phyloP scores from a whole-genome alignment of 1,284 basidiomycete genomes.

The Cutaneotrichosporon mucoides region DNA sequence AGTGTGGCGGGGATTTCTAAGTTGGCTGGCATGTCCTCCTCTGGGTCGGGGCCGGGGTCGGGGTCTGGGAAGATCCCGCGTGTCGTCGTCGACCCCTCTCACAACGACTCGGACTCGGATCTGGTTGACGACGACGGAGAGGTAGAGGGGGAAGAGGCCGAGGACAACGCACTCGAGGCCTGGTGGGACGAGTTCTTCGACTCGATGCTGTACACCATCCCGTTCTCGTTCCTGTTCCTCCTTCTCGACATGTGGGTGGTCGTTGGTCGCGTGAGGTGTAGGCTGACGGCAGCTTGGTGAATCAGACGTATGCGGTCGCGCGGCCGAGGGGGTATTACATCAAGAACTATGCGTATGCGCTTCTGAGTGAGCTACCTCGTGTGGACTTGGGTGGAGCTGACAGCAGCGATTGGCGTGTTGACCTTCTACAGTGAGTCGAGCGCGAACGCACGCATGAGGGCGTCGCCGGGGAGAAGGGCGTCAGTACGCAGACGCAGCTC shows the following conservation, averaged over 20 bases:
- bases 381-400: background rate
- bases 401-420: slow-evolving; percentile 35
- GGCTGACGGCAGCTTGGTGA: slow-evolving; percentile 15
- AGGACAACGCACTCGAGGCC: slow-evolving; percentile 13
- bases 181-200: slow-evolving; percentile 48
- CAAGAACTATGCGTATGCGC: slow-evolving; percentile 16
- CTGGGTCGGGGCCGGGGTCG: too few species aligned
- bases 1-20: background rate
- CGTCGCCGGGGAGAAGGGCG: too few species aligned
- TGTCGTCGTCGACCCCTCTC: background rate
- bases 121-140: slow-evolving; percentile 3
- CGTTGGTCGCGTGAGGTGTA: background rate
- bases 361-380: slow-evolving; percentile 14
- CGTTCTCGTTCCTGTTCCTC: slow-evolving; percentile 44
- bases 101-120: background rate
- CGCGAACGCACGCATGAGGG: too few species aligned
- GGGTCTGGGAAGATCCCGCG: background rate
- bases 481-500: background rate
- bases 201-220: slow-evolving; percentile 41
- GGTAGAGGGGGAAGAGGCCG: slow-evolving; percentile 5
- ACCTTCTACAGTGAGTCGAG: slow-evolving; percentile 37
- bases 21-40: too few species aligned
- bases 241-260: slow-evolving; percentile 44
- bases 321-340: slow-evolving; percentile 8
- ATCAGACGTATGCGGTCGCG: slow-evolving; percentile 15